Base-by-base conservation (phyloP, 2,329 filamentous ascomycete genomes). In the Rosellinia necatrix region DNA sequence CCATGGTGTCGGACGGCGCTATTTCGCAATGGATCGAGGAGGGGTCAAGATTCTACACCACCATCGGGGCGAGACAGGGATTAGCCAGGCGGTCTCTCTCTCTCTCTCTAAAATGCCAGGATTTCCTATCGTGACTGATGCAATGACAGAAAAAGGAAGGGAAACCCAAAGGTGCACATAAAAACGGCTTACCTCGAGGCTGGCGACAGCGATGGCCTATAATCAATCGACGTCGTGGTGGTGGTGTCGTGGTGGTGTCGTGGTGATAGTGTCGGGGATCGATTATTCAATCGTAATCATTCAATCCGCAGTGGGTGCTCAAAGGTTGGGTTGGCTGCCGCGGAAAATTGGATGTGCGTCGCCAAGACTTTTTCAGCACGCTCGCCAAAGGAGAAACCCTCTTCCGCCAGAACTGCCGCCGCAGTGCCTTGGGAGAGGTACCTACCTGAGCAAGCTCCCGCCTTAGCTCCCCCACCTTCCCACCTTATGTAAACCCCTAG, bases 341-440 rank as follows among this genome's bases (percentile, higher is more conserved):
- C 44, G 56, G 66, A 66, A 69, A 68, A 67, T 68, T 67, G 57
- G 52, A 59, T 64, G 67, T 69, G 67, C 66, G 67, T 62, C 49
- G 66, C 66, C 67, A 68, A 69, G 66, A 68, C 62, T 66, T 69
- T 65, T 62, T 35, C 15, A 24, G 27, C 29, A 43, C 17, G n/a
- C 42, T 68, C 66, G 67, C 66, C 64, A 61, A 66, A 61, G 67
- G 66, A 69, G 67, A 66, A 69, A 68, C 67, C 67, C 67, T 69
- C 64, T 68, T 68, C 67, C 66, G 66, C 50, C 43, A 30, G 17
- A 21, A 40, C 37, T n/a, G n/a, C n/a, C n/a, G n/a, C n/a, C n/a
- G n/a, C n/a, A n/a, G 25, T 32, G 13, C 15, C 24, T 32, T 32
- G n/a, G n/a, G n/a, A n/a, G n/a, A 30, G 4, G 15, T 38, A 21